Base-by-base conservation (phyloP, 1,139 yeast species). In the Diutina neorugosa region DNA sequence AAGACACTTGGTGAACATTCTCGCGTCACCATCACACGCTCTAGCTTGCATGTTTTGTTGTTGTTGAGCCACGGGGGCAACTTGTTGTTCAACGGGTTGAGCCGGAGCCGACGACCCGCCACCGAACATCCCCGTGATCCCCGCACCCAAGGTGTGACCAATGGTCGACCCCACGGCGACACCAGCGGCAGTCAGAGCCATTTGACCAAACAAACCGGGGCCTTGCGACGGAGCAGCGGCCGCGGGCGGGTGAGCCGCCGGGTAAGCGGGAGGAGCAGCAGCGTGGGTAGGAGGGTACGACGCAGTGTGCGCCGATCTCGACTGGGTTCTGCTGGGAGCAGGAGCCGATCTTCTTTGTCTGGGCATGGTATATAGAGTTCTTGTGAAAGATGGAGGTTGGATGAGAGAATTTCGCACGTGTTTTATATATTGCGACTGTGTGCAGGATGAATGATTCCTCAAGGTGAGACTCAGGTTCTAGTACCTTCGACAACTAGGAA, bases 121-220 rank as follows among this genome's bases (percentile, higher is more conserved):
- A 54, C 96, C 91, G 65, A 93, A 91, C 77, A 93, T 71, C 53
- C 89, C 77, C 54, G 96, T 82, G 62, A 93, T 75, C 63, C 98
- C 98, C 56, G 96, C 96, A 71, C 98, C 97, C 57, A 93, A 62
- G 52, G 98, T 89, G 77, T 93, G 98, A 57, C 98, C 98, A 56
- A 91, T 83, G 58, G 98, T 84, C 55, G 96, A 87, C 64, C 98
- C 98, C 55, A 93, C 97, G 53, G 98, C 98, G 43, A 93, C 98
- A 81, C 98, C 98, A 54, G 98, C 98, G 56, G 98, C 98, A 54
- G 98, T 93, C 50, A 96, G 78, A 37, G 98, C 98, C 98, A 93
- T 93, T 72, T 93, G 96, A 56, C 94, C 87, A 65, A 93, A 91
- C 67, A 93, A 66, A 62, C 98, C 97, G 53, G 98, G 98, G 37